These are phyloP conservation scores for Vigna radiata DNA, from an alignment of 306 rosid species.

Conservation along the genomic window DNA sequence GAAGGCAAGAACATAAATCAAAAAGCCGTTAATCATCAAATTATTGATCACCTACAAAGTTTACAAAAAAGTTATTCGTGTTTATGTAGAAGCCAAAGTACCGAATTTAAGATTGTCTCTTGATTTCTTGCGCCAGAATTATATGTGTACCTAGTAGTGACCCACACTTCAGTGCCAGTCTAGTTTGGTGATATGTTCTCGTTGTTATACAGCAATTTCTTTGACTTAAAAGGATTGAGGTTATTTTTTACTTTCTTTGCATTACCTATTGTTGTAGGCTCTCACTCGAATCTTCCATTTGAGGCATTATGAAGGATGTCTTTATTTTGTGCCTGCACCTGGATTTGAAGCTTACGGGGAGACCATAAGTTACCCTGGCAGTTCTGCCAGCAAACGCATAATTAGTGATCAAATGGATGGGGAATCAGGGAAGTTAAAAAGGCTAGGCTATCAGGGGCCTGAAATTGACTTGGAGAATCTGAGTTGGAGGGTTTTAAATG, in stretches of 20 bases:
- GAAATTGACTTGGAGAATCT: conserved; percentile 52
- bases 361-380: conserved; percentile 53
- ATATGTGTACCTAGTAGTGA: neutral
- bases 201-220: neutral
- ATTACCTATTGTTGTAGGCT: conserved; percentile 53
- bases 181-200: conserved; percentile 1
- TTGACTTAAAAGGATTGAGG: conserved; percentile 8
- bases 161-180: neutral
- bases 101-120: neutral
- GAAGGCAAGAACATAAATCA: neutral
- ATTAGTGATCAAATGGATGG: conserved; percentile 42
- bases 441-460: conserved; percentile 63
- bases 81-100: neutral
- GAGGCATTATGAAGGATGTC: conserved; percentile 64
- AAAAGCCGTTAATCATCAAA: neutral
- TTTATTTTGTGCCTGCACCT: conserved; percentile 83
- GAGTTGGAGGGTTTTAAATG: conserved; percentile 70
- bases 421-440: conserved; percentile 44
- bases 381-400: conserved; percentile 32
- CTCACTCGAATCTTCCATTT: conserved; percentile 66
- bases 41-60: neutral
- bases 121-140: neutral
- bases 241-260: neutral
- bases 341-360: conserved; percentile 73
- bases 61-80: neutral